A percentile compares a stretch with the other conserved stretches of the same genome.
phyloP scores from a whole-genome alignment of 1,139 yeast species.

The Hyphopichia burtonii region DNA sequence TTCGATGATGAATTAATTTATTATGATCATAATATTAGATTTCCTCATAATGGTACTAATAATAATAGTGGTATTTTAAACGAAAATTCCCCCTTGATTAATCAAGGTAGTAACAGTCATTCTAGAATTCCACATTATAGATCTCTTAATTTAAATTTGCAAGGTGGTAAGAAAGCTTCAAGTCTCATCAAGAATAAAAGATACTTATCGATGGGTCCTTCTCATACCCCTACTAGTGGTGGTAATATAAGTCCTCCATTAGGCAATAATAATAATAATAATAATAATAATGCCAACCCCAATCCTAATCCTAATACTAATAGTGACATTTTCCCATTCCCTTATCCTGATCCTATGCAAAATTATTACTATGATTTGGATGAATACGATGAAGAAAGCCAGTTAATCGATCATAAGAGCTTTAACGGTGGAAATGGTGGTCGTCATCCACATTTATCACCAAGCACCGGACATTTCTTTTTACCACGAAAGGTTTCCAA shows the following conservation, averaged over 20 bases:
- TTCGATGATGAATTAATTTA: slow-evolving; percentile 57
- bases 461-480: slow-evolving; percentile 23
- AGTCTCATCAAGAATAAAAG: slow-evolving; percentile 30
- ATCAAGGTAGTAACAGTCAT: slow-evolving; percentile 18
- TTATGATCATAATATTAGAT: slow-evolving; percentile 43
- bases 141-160: slow-evolving; percentile 39
- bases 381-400: slow-evolving; percentile 40
- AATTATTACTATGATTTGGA: slow-evolving; percentile 40
- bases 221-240: slow-evolving; percentile 9
- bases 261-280: slow-evolving; percentile 8
- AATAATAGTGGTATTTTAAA: slow-evolving; percentile 20
- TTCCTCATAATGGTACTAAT: slow-evolving; percentile 28
- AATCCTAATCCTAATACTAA: slow-evolving; percentile 10
- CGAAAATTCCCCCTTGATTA: slow-evolving; percentile 34
- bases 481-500: slow-evolving; percentile 31
- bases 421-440: slow-evolving; percentile 5
- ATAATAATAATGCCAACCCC: slow-evolving; percentile 10
- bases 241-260: slow-evolving; percentile 5
- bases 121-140: slow-evolving; percentile 41
- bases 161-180: slow-evolving; percentile 23
- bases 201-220: slow-evolving; percentile 36
- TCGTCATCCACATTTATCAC: slow-evolving; percentile 17
- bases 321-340: slow-evolving; percentile 51
- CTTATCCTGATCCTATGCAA: slow-evolving; percentile 43
- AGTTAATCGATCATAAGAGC: slow-evolving; percentile 10